Conservation (phyloP, 305 asterid species). For the Fraxinus sp. region DNA sequence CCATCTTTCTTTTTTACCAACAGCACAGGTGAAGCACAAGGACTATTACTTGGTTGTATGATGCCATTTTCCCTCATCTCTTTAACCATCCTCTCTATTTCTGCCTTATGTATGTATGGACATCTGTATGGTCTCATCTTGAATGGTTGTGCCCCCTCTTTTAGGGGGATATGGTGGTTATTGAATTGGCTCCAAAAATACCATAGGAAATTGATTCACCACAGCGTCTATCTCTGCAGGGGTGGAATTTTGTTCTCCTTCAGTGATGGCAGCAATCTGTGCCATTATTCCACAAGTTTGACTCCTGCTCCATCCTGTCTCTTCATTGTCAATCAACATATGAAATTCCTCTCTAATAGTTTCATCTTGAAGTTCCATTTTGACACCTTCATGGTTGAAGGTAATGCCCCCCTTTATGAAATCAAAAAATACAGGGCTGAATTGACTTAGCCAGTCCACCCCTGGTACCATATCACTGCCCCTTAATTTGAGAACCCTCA, state of each 20-base stretch:
- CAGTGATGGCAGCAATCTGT: not conserved
- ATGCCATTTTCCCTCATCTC: too few relatives aligned
- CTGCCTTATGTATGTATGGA: too few relatives aligned
- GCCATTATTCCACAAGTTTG: not conserved
- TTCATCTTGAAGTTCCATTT: not conserved
- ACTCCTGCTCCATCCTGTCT: not conserved
- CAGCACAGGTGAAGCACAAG: too few relatives aligned
- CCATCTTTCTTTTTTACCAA: not conserved
- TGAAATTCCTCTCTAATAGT: not conserved
- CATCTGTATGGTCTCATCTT: not conserved
- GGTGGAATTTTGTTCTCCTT: not conserved
- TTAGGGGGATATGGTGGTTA: not conserved
- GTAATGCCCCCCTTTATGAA: not conserved
- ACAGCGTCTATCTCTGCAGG: not conserved
- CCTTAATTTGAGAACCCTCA: not conserved
- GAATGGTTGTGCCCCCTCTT: not conserved
- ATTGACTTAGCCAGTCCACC: not conserved
- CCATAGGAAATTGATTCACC: not conserved
- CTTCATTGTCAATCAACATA: not conserved
- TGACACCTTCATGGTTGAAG: not conserved
- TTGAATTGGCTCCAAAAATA: not conserved
- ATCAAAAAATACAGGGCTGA: not conserved
- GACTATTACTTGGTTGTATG: too few relatives aligned
- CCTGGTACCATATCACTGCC: not conserved
- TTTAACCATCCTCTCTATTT: too few relatives aligned